Percentiles rank a stretch among this genome's conserved stretches.
phyloP scores from a whole-genome alignment of 2,329 filamentous ascomycete genomes.

The Ophiostoma perfectum region DNA sequence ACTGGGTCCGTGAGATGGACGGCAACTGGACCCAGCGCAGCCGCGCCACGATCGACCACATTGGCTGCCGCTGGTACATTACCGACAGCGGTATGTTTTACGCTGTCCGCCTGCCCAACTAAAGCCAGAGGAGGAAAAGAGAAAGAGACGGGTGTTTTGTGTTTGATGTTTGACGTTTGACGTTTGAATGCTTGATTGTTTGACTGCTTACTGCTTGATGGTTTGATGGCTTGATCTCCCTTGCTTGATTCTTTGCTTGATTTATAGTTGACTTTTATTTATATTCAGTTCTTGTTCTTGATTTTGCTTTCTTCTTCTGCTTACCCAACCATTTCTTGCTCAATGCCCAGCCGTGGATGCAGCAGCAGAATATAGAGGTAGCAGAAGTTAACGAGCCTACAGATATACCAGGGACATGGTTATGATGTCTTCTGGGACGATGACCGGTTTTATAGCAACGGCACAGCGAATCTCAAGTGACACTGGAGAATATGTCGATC shows the following conservation, averaged over 20 bases:
- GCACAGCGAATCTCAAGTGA: too few species aligned
- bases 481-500: neutral
- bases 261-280: neutral
- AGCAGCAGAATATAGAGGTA: neutral
- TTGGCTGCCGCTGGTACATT: slow-evolving; percentile 55
- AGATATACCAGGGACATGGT: too few species aligned
- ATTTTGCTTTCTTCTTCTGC: neutral
- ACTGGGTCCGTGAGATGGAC: slow-evolving; percentile 57
- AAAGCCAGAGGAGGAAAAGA: slow-evolving; percentile 1
- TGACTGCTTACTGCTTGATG: neutral
- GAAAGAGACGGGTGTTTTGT: slow-evolving; percentile 12
- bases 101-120: slow-evolving; percentile 49
- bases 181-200: neutral
- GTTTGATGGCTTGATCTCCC: neutral
- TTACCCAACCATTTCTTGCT: neutral
- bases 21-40: slow-evolving; percentile 55
- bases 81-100: slow-evolving; percentile 56
- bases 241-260: neutral
- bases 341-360: too few species aligned
- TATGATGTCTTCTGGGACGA: too few species aligned
- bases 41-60: slow-evolving; percentile 55
- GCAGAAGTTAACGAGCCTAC: too few species aligned
- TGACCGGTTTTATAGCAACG: too few species aligned
- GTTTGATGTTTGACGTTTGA: neutral
- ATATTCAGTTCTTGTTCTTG: neutral